Evolutionary conservation across 768 basidiomycete genomes (phyloP).

Genomic region (Boletus tylopilopsis): DNA sequence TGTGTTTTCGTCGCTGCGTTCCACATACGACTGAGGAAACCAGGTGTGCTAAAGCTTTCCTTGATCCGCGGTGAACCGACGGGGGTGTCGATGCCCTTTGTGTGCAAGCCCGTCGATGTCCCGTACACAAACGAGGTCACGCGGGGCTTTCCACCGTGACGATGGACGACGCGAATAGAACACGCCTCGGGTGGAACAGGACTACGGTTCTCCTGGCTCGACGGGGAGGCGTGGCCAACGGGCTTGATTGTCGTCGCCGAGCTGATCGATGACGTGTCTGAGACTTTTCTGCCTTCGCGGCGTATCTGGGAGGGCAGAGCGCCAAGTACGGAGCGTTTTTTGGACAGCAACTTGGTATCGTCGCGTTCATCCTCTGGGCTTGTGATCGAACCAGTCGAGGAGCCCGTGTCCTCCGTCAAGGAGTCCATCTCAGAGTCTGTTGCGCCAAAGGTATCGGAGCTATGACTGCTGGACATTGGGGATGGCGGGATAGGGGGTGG

Average conservation of each 20-base stretch:
- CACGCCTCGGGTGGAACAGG: conserved; percentile 13
- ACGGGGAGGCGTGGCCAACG: conserved; percentile 22
- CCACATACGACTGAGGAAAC: conserved; percentile 74
- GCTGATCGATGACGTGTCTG: conserved; percentile 31
- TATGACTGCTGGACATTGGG: conserved; percentile 37
- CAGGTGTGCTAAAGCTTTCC: conserved; percentile 41
- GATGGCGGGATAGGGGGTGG: conserved; percentile 21
- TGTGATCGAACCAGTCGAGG: conserved; percentile 47
- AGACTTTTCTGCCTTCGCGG: conserved; percentile 38
- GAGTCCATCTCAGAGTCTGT: conserved; percentile 59
- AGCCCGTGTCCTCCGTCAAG: conserved; percentile 59
- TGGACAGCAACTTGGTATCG: conserved; percentile 14
- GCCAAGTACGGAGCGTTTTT: conserved; percentile 44
- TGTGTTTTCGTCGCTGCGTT: conserved; percentile 50
- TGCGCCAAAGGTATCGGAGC: conserved; percentile 43
- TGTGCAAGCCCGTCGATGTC: conserved; percentile 13
- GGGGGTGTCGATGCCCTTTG: conserved; percentile 11
- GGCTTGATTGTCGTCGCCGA: conserved; percentile 36
- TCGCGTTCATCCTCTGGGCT: conserved; percentile 47
- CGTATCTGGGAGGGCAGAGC: conserved; percentile 44
- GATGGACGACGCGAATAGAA: conserved; percentile 27
- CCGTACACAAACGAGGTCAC: conserved; percentile 29
- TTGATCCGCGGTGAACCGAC: conserved; percentile 23
- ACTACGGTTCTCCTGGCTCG: conserved; percentile 14
- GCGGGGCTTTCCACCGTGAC: conserved; percentile 24